Evolutionary conservation across 2,329 filamentous ascomycete species (phyloP).

Genomic region (Pseudogymnoascus sp.): DNA sequence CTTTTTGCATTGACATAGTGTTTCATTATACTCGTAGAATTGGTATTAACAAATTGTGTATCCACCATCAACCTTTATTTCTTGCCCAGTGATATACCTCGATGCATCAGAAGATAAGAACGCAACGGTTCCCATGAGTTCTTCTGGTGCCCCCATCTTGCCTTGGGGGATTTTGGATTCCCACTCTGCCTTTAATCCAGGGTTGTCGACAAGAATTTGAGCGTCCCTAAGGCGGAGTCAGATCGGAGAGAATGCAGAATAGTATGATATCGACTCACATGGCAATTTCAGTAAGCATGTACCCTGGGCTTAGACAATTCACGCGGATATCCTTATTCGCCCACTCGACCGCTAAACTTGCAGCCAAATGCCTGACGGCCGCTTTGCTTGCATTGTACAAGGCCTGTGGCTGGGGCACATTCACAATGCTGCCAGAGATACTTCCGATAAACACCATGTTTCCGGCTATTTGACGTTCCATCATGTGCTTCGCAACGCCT

Average conservation of each 20-base stretch:
- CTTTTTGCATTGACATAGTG: background rate
- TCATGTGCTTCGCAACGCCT: constrained; percentile 78
- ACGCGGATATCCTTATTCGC: constrained; percentile 80
- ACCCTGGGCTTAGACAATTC: constrained; percentile 91
- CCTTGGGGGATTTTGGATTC: constrained; percentile 85
- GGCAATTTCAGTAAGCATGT: constrained; percentile 81
- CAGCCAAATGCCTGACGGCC: constrained; percentile 79
- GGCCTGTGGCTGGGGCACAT: constrained; percentile 87
- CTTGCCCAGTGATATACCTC: constrained; percentile 54
- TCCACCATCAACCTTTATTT: constrained; percentile 45
- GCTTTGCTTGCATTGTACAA: constrained; percentile 94
- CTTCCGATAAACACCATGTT: constrained; percentile 93
- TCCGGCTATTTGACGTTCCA: constrained; percentile 70
- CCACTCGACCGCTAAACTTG: constrained; percentile 91
- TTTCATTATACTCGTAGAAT: background rate
- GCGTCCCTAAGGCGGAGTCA: constrained; percentile 45
- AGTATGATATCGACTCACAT: constrained; percentile 46
- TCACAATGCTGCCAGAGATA: constrained; percentile 88
- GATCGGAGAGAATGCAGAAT: background rate
- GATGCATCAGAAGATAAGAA: constrained; percentile 55
- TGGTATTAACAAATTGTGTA: background rate
- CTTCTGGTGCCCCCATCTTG: constrained; percentile 86
- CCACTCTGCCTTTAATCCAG: constrained; percentile 84
- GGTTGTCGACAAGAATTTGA: constrained; percentile 90
- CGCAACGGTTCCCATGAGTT: constrained; percentile 81